Evolutionary conservation across 257 asterid genomes (phyloP).

Genomic region (Verbena officinalis): DNA sequence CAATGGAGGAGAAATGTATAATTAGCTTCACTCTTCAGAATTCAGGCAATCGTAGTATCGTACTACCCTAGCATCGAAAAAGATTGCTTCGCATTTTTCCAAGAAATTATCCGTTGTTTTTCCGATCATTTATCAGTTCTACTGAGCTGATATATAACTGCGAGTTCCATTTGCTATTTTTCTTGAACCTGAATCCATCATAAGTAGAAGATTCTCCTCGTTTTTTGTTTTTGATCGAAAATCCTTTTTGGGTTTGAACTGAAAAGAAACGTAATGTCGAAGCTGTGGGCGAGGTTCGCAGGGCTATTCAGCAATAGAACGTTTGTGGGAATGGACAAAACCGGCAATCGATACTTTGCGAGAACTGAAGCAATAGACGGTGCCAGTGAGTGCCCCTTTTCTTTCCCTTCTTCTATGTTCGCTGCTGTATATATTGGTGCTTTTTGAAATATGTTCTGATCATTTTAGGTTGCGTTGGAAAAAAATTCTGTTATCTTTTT

Average conservation of each 20-base stretch:
- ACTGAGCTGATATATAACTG: too few species aligned
- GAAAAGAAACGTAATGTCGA: conserved; percentile 54
- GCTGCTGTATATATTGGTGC: not conserved
- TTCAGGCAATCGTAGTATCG: too few species aligned
- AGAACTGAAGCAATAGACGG: conserved; percentile 76
- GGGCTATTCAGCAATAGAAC: conserved; percentile 63
- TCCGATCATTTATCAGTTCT: not conserved
- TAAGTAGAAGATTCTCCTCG: not conserved
- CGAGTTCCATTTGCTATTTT: not conserved
- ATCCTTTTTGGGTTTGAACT: not conserved
- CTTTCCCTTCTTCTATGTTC: not conserved
- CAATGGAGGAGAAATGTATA: too few species aligned
- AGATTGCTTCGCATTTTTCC: conserved; percentile 2
- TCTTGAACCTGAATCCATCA: conserved; percentile 10
- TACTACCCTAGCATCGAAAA: conserved; percentile 21
- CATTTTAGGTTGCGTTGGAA: too few species aligned
- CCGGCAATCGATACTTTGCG: conserved; percentile 81
- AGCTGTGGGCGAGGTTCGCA: conserved; percentile 64
- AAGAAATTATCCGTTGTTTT: conserved; percentile 5
- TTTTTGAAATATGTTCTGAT: not conserved
- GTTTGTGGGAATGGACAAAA: conserved; percentile 68
- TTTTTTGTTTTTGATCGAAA: conserved; percentile 16
- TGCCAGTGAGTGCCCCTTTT: conserved; percentile 55
- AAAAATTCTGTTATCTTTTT: not conserved
- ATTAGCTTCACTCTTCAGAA: too few species aligned